These are phyloP conservation scores for Paracamarosporium sp. DNA, from an alignment of 2,329 filamentous ascomycete species.

Conservation along the genomic window DNA sequence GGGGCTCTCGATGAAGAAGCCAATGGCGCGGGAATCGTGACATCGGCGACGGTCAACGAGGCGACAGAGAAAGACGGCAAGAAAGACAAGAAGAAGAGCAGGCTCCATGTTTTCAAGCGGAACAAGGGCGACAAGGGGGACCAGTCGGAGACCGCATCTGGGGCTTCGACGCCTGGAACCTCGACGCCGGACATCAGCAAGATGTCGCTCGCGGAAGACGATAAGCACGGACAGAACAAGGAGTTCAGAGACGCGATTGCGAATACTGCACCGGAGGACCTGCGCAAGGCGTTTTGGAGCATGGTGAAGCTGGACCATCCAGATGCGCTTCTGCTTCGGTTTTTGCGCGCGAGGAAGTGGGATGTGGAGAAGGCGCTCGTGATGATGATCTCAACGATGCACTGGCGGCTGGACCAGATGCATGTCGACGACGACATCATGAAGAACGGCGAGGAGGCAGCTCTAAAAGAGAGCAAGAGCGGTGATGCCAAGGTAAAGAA, in stretches of 20 bases:
- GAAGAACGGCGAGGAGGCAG: conserved; percentile 55
- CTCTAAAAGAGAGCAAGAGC: conserved; percentile 66
- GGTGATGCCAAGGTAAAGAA: conserved; percentile 69
- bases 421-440: conserved; percentile 88
- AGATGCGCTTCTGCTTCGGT: conserved; percentile 70
- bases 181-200: conserved; percentile 33
- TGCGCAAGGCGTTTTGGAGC: conserved; percentile 83
- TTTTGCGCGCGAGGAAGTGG: conserved; percentile 69
- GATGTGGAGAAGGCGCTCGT: conserved; percentile 90
- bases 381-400: conserved; percentile 94
- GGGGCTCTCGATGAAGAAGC: conserved; percentile 60
- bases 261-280: conserved; percentile 76
- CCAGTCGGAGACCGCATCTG: conserved; percentile 33
- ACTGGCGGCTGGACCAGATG: conserved; percentile 85
- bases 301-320: conserved; percentile 97
- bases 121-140: conserved; percentile 64
- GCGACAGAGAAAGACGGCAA: conserved; percentile 38
- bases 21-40: conserved; percentile 28
- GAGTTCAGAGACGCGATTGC: conserved; percentile 83
- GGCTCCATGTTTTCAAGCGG: conserved; percentile 70
- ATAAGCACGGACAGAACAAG: conserved; percentile 92
- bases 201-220: conserved; percentile 61
- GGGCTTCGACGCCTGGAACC: conserved; percentile 23
- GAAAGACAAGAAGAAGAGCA: conserved; percentile 77
- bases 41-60: conserved; percentile 18